Conservation (phyloP, 192 early-diverging fungal genomes). For the Backusella psychrophila region DNA sequence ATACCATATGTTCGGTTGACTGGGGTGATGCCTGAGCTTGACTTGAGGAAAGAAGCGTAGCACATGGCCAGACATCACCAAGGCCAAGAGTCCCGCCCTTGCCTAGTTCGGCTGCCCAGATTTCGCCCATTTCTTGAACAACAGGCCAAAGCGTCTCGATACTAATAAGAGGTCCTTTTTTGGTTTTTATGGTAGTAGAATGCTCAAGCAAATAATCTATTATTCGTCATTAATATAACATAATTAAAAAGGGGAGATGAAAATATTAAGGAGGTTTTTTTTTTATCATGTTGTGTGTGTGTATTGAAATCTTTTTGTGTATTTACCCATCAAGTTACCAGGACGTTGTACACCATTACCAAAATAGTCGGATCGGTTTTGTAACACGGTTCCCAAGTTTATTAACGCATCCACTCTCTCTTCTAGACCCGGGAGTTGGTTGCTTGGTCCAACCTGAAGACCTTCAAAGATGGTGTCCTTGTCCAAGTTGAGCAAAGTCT, state of each 20-base stretch:
- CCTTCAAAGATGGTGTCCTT: conserved; percentile 50
- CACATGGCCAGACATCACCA: conserved; percentile 39
- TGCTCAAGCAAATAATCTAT: conserved; percentile 64
- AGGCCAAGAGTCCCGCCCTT: conserved; percentile 70
- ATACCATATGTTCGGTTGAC: conserved; percentile 50
- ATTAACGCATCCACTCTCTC: conserved; percentile 71
- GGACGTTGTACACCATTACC: conserved; percentile 60
- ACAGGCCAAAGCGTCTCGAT: conserved; percentile 79
- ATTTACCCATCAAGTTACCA: conserved; percentile 74
- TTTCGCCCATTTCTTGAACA: conserved; percentile 70
- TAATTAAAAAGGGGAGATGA: background rate
- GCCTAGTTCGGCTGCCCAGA: conserved; percentile 79
- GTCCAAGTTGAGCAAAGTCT: conserved; percentile 50
- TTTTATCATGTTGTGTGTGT: background rate
- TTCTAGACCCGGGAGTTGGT: conserved; percentile 79
- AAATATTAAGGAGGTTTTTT: background rate
- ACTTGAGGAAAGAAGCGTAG: conserved; percentile 17
- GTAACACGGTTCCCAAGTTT: conserved; percentile 64
- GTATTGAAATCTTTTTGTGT: background rate
- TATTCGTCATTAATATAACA: background rate
- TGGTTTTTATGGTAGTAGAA: conserved; percentile 41
- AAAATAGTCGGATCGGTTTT: conserved; percentile 59
- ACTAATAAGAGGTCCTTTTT: conserved; percentile 41
- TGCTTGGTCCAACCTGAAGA: conserved; percentile 74
- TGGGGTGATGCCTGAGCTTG: background rate